Conservation (phyloP, 495 filamentous ascomycete genomes). For the Xylaria scruposa region DNA sequence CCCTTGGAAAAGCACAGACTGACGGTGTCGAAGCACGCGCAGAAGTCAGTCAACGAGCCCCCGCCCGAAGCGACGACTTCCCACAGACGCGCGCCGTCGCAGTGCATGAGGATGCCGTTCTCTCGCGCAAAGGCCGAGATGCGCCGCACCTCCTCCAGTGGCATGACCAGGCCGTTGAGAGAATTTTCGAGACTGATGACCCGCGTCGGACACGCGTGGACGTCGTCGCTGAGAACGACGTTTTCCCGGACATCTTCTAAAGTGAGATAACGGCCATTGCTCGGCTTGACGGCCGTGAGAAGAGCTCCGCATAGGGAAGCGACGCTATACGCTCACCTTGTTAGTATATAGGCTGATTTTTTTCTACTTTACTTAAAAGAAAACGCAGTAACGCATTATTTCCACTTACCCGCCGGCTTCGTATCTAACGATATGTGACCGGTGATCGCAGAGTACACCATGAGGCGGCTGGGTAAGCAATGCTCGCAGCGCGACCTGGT, state of each 20-base stretch:
- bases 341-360: constrained; percentile 20
- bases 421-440: constrained; percentile 69
- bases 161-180: constrained; percentile 74
- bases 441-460: constrained; percentile 70
- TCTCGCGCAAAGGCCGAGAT: constrained; percentile 71
- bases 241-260: constrained; percentile 70
- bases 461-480: constrained; percentile 75
- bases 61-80: constrained; percentile 66
- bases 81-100: constrained; percentile 85
- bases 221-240: constrained; percentile 46
- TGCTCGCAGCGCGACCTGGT: constrained; percentile 74
- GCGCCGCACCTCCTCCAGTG: constrained; percentile 64
- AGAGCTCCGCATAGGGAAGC: constrained; percentile 64
- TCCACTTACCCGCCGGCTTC: constrained; percentile 70
- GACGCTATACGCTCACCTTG: constrained; percentile 41
- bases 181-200: constrained; percentile 84
- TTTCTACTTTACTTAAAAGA: not conserved
- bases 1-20: constrained; percentile 84
- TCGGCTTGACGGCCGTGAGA: constrained; percentile 59
- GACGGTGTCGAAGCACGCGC: constrained; percentile 73
- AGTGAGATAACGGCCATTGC: constrained; percentile 72
- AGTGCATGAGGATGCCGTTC: constrained; percentile 71
- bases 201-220: constrained; percentile 70
- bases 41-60: constrained; percentile 67
- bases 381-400: too few relatives aligned